Evolutionary conservation across 371 early-diverging fungal genomes (phyloP).

Genomic region (Haplosporangium sp.): DNA sequence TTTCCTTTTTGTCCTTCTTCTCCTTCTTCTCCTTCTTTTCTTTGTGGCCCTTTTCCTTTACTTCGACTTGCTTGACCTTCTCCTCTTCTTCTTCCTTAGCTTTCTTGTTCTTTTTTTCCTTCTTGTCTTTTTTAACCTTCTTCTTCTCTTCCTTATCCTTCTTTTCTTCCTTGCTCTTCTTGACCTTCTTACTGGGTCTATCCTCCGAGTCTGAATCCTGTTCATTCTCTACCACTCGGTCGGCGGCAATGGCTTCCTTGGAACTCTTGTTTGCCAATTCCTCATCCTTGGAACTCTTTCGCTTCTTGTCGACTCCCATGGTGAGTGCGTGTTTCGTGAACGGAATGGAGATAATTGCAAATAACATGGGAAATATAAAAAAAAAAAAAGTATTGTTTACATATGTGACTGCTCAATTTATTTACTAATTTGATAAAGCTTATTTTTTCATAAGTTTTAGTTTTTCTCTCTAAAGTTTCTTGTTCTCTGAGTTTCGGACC

Average conservation of each 20-base stretch:
- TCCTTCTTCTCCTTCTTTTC: slow-evolving; percentile 15
- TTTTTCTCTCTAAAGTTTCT: not conserved
- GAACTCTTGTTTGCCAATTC: slow-evolving; percentile 8
- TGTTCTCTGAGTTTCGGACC: slow-evolving; percentile 43
- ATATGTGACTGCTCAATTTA: not conserved
- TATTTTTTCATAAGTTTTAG: too few species aligned
- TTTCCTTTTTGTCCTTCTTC: slow-evolving; percentile 20
- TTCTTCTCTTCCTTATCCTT: slow-evolving; percentile 13
- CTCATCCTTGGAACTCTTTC: slow-evolving; percentile 36
- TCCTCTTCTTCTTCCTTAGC: not conserved
- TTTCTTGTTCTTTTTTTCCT: slow-evolving; percentile 11
- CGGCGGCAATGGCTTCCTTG: slow-evolving; percentile 1
- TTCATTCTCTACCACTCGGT: not conserved
- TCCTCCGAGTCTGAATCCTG: not conserved
- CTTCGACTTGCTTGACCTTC: slow-evolving; percentile 7
- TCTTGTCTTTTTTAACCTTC: slow-evolving; percentile 15
- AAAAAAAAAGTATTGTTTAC: not conserved
- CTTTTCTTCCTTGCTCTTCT: slow-evolving; percentile 4
- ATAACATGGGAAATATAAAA: not conserved
- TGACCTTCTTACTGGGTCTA: not conserved
- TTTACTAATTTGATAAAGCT: not conserved
- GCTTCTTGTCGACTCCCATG: slow-evolving; percentile 35
- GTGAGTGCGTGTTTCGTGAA: not conserved
- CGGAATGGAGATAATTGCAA: not conserved
- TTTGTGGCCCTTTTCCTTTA: slow-evolving; percentile 8